phyloP scores from a whole-genome alignment of 129 eudicot species.

The Saussurea involucrata region DNA sequence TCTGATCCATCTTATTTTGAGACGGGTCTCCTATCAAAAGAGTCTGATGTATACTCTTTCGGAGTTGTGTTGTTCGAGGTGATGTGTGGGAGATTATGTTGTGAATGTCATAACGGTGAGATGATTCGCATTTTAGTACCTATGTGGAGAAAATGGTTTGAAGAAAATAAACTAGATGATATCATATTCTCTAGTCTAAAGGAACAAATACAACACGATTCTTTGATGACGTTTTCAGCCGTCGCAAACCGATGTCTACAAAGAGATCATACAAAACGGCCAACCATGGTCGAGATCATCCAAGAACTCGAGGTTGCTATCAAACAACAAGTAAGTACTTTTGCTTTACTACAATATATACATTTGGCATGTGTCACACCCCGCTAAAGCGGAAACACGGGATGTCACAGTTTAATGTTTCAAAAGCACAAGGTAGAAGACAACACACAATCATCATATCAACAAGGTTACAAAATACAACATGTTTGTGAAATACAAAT shows the following conservation, averaged over 20 bases:
- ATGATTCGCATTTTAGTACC: not conserved
- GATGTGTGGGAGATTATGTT: not conserved
- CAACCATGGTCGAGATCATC: not conserved
- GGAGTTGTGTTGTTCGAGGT: not conserved
- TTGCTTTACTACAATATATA: no score
- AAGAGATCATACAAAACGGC: not conserved
- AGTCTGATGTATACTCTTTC: not conserved
- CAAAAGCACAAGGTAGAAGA: no score
- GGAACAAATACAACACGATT: not conserved
- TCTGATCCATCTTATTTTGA: not conserved
- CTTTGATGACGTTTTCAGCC: not conserved
- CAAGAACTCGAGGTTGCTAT: not conserved
- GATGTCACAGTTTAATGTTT: no score
- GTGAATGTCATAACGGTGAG: not conserved
- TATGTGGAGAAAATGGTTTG: not conserved
- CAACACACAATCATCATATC: no score
- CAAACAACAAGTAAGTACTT: not conserved
- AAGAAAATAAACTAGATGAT: not conserved
- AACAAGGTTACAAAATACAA: no score
- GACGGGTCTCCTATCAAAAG: not conserved
- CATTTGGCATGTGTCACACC: no score
- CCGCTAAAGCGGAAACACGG: no score
- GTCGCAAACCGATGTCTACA: not conserved
- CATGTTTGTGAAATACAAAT: no score
- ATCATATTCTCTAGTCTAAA: not conserved